Conservation (phyloP, 2,329 filamentous ascomycete species). For the Fusarium avenaceum region DNA sequence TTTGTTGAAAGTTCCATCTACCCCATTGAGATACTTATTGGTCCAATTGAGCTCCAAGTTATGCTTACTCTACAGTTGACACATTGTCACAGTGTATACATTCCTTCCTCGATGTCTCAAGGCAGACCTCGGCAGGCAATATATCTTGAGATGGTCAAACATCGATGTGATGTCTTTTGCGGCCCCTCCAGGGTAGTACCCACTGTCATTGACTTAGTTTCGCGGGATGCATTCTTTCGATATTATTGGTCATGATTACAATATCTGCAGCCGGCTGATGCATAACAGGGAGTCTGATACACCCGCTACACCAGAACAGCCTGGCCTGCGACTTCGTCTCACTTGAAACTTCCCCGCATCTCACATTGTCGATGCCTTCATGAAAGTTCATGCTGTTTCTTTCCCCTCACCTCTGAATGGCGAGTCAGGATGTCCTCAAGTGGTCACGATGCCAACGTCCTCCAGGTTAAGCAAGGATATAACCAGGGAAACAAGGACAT, state of each 20-base stretch:
- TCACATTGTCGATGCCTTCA: slow-evolving; percentile 28
- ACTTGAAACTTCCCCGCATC: slow-evolving; percentile 38
- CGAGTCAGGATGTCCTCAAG: slow-evolving; percentile 3
- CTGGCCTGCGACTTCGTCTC: slow-evolving; percentile 11
- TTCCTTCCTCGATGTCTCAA: slow-evolving; percentile 17
- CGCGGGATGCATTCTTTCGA: slow-evolving; percentile 34
- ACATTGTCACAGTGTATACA: neutral
- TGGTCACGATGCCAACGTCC: slow-evolving; percentile 8
- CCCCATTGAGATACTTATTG: neutral
- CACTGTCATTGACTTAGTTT: slow-evolving; percentile 21
- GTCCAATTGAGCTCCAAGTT: too few species aligned
- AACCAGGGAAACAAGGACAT: neutral
- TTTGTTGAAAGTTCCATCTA: neutral
- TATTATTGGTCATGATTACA: slow-evolving; percentile 35
- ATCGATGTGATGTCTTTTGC: slow-evolving; percentile 6
- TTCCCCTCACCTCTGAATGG: neutral
- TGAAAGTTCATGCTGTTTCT: neutral
- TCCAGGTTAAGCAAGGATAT: slow-evolving; percentile 5
- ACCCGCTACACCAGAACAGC: slow-evolving; percentile 9
- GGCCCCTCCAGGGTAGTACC: slow-evolving; percentile 36
- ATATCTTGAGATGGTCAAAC: slow-evolving; percentile 12
- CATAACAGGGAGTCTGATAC: slow-evolving; percentile 25
- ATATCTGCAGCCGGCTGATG: slow-evolving; percentile 4
- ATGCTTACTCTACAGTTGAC: neutral
- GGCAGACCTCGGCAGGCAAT: slow-evolving; percentile 5